These are phyloP conservation scores for Sordaria brevicollis DNA, from an alignment of 495 filamentous ascomycete species.

Conservation along the genomic window DNA sequence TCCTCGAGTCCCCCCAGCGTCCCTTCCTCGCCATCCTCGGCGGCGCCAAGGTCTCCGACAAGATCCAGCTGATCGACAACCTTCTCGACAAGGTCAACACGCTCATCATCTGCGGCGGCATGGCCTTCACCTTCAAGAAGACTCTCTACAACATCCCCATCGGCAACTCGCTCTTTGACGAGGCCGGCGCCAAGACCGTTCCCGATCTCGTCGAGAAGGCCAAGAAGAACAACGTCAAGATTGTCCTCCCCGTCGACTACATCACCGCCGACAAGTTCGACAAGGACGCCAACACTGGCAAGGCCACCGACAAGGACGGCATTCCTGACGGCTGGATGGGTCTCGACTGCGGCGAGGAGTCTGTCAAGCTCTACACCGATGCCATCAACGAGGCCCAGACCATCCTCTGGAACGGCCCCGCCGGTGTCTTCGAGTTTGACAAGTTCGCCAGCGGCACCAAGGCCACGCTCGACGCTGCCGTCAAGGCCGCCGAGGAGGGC, in stretches of 20 bases:
- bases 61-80: conserved; percentile 99
- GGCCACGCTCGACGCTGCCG: conserved; percentile 76
- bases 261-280: conserved; percentile 92
- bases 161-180: conserved; percentile 87
- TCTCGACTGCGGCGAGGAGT: conserved; percentile 86
- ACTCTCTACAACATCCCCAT: conserved; percentile 83
- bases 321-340: conserved; percentile 98
- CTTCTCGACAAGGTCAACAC: conserved; percentile 93
- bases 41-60: conserved; percentile 96
- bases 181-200: conserved; percentile 89
- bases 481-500: conserved; percentile 64
- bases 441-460: conserved; percentile 87
- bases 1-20: conserved; percentile 82
- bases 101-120: conserved; percentile 92
- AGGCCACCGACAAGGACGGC: conserved; percentile 76
- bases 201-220: conserved; percentile 85
- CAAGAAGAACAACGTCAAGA: conserved; percentile 87
- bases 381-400: conserved; percentile 84
- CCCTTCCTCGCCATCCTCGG: conserved; percentile 99
- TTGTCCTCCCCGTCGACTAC: conserved; percentile 91
- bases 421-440: conserved; percentile 95
- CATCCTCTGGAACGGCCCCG: conserved; percentile 97
- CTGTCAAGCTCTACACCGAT: conserved; percentile 70
- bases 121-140: conserved; percentile 99
- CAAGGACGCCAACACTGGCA: conserved; percentile 68